Base-by-base conservation (phyloP, 2,329 filamentous ascomycete species). In the Phialophora expanda region DNA sequence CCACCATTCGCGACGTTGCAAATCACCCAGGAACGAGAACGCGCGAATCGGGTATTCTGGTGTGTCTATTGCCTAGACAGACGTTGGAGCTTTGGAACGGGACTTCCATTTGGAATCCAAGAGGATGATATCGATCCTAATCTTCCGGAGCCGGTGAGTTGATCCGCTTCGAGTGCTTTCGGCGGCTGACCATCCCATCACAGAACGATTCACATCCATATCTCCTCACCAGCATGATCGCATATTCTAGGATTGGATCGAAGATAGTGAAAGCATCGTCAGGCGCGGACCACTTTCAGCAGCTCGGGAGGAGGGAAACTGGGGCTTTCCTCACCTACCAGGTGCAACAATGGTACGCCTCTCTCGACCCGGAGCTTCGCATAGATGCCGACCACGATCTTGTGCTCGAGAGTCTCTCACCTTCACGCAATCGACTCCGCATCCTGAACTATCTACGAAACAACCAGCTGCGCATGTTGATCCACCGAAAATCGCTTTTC, bases 51-150 rank as follows among this genome's bases (percentile, higher is more conserved):
- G 28, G 62, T 84, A 0, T 85, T 84, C 66, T 85, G 83, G 82
- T 82, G 78, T 32, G 80, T 84, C 20, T 85, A 84, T 61, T 79
- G 83, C 0, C 77, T 85, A 0, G 83, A 85, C 57, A 79, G 82
- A 0, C 79, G 83, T 24, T 85, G 82, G 80, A 83, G 81, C 9
- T 83, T 85, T 38, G 82, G 82, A 1, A 84, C 82, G 0, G 82
- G 82, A 12, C 70, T 84, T 22, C 82, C 82, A 0, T 84, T 84
- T 68, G 79, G 79, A 0, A 76, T 85, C 4, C 76, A 81, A 11
- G 82, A 84, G 61, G 77, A 78, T 0, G 83, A 84, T 56, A 81
- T 85, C 65, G 83, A 85, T 57, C 80, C 81, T 0, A 78, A 80
- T 44, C 69, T 84, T 0, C 81, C 81, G 0, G 78, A 83, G 59